Conservation (phyloP, 805 yeast species). For the Candida pini region DNA sequence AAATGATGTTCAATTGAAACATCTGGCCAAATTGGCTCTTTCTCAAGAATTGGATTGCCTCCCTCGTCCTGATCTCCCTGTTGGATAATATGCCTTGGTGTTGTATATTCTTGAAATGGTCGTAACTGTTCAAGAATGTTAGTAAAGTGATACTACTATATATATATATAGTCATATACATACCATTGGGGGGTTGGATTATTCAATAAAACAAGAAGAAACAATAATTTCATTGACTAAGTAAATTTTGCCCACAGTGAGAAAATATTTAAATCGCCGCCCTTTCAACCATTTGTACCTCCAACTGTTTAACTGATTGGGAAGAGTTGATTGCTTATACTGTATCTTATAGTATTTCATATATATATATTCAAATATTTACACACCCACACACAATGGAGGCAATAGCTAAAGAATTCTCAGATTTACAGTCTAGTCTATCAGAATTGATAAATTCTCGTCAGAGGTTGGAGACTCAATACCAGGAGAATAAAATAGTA, state of each 20-base stretch:
- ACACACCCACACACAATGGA: constrained; percentile 11
- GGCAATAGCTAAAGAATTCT: constrained; percentile 18
- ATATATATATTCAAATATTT: neutral
- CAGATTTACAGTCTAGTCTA: constrained; percentile 23
- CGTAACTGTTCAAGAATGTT: constrained; percentile 30
- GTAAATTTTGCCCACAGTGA: too few species aligned
- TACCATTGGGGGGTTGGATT: neutral
- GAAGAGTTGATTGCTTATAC: too few species aligned
- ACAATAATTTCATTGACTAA: too few species aligned
- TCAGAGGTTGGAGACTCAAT: constrained; percentile 87
- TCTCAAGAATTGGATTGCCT: constrained; percentile 12
- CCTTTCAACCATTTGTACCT: too few species aligned
- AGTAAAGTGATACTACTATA: neutral
- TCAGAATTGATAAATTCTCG: constrained; percentile 62
- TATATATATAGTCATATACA: neutral
- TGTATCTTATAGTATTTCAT: too few species aligned
- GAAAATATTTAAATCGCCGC: too few species aligned
- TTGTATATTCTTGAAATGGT: constrained; percentile 41
- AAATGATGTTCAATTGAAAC: constrained; percentile 19
- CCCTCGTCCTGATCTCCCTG: constrained; percentile 28
- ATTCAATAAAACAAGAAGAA: neutral
- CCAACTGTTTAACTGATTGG: too few species aligned
- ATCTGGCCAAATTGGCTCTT: constrained; percentile 23
- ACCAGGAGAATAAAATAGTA: constrained; percentile 90
- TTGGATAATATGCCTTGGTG: constrained; percentile 43